These are phyloP conservation scores for Vitis hybrid DNA, from an alignment of 177 flowering plant genomes.

Conservation along the genomic window DNA sequence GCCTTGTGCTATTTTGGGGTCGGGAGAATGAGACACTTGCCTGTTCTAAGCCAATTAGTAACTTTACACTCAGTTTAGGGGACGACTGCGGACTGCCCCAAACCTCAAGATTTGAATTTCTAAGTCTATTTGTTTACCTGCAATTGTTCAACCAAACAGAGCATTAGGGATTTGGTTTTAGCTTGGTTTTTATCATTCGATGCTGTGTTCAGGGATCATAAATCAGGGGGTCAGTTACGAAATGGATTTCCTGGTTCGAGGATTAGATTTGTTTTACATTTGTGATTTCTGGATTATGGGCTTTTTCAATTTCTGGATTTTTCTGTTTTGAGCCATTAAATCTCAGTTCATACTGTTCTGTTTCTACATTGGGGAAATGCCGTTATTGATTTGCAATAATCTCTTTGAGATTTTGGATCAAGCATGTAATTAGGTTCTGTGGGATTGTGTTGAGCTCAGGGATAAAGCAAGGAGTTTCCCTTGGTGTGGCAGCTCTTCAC, in stretches of 20 bases:
- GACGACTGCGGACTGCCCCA: background rate
- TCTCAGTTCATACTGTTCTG: background rate
- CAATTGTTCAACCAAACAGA: background rate
- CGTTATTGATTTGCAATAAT: background rate
- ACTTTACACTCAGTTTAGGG: background rate
- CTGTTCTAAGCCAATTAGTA: background rate
- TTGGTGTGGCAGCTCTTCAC: no score
- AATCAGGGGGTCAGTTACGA: background rate
- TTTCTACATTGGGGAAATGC: background rate
- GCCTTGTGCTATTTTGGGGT: background rate
- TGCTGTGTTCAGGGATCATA: no score
- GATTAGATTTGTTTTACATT: no score
- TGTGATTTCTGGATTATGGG: background rate
- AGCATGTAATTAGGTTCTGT: no score
- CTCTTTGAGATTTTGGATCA: no score
- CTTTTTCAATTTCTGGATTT: background rate
- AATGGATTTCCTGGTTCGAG: background rate
- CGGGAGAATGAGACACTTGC: background rate
- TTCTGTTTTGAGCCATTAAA: background rate
- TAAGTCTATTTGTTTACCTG: background rate
- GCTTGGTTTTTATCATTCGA: background rate
- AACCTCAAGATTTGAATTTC: background rate
- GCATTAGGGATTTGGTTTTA: background rate
- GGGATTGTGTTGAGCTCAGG: no score
- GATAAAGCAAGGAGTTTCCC: no score